A percentile compares a stretch with the other conserved stretches of the same genome.
phyloP scores from a whole-genome alignment of 2,329 filamentous ascomycete species.

The Colletotrichum karsti region DNA sequence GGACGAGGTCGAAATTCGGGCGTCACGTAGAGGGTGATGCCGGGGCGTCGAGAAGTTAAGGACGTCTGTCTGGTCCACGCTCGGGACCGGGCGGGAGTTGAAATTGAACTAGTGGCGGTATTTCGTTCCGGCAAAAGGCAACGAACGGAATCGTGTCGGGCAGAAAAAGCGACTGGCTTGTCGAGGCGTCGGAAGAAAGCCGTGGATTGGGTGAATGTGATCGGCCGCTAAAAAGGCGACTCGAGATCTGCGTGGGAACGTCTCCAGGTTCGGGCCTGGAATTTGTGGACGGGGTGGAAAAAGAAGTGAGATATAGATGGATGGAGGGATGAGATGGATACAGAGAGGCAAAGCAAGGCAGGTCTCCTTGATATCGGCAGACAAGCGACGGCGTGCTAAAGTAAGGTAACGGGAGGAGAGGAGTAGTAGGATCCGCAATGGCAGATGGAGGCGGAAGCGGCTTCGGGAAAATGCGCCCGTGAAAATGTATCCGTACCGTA shows the following conservation, averaged over 20 bases:
- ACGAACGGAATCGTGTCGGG: not conserved
- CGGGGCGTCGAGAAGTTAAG: not conserved
- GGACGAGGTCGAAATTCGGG: not conserved
- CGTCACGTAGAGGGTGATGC: not conserved
- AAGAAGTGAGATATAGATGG: constrained; percentile 11
- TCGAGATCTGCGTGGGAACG: constrained; percentile 24
- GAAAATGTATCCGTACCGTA: constrained; percentile 15
- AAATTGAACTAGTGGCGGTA: not conserved
- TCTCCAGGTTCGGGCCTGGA: not conserved
- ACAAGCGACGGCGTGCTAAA: not conserved
- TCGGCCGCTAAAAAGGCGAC: constrained; percentile 14
- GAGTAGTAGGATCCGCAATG: not conserved
- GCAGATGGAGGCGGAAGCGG: constrained; percentile 19
- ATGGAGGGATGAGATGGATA: not conserved
- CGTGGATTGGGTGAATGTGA: constrained; percentile 19
- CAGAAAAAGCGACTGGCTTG: not conserved
- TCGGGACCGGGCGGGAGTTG: not conserved
- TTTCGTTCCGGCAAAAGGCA: not conserved
- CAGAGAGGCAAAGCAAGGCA: constrained; percentile 26
- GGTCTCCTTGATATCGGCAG: constrained; percentile 4
- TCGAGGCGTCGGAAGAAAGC: not conserved
- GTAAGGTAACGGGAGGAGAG: not conserved
- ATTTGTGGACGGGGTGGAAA: constrained; percentile 1
- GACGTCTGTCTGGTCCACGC: not conserved
- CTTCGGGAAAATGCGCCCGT: constrained; percentile 11